A percentile compares a stretch with the other conserved stretches of the same genome.
Evolutionary conservation across 495 filamentous ascomycete genomes (phyloP).

Genomic region (Echria macrotheca): DNA sequence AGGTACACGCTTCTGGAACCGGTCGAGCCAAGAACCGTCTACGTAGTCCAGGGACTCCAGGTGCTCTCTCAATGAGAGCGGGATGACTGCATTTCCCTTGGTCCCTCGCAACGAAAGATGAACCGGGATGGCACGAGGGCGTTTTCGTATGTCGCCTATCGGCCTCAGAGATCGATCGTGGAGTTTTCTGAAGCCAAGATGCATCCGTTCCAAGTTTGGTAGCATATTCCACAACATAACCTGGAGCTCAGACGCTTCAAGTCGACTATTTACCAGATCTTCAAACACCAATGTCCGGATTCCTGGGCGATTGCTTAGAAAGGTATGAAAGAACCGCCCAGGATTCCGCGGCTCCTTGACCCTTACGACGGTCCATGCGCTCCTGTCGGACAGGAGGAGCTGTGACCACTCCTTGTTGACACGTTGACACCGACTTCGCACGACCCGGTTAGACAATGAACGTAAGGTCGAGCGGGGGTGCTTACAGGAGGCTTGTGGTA

Average conservation of each 20-base stretch:
- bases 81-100: too few relatives aligned
- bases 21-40: too few relatives aligned
- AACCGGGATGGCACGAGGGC: too few relatives aligned
- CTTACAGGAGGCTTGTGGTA: slow-evolving; percentile 15
- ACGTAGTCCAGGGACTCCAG: not conserved
- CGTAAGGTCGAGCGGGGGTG: too few relatives aligned
- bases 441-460: not conserved
- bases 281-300: slow-evolving; percentile 14
- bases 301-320: slow-evolving; percentile 12
- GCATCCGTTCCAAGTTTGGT: slow-evolving; percentile 13
- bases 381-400: slow-evolving; percentile 6
- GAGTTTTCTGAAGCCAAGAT: slow-evolving; percentile 4
- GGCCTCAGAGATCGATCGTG: not conserved
- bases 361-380: slow-evolving; percentile 18
- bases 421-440: slow-evolving; percentile 12
- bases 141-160: not conserved
- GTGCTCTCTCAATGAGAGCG: too few relatives aligned
- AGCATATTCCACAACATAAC: slow-evolving; percentile 8
- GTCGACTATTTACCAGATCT: too few relatives aligned
- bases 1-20: too few relatives aligned
- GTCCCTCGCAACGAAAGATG: too few relatives aligned
- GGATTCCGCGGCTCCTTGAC: slow-evolving; percentile 14
- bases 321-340: slow-evolving; percentile 8
- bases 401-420: slow-evolving; percentile 23
- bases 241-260: too few relatives aligned